Evolutionary conservation across 805 yeast genomes (phyloP).

Genomic region (Candida stauntonica): DNA sequence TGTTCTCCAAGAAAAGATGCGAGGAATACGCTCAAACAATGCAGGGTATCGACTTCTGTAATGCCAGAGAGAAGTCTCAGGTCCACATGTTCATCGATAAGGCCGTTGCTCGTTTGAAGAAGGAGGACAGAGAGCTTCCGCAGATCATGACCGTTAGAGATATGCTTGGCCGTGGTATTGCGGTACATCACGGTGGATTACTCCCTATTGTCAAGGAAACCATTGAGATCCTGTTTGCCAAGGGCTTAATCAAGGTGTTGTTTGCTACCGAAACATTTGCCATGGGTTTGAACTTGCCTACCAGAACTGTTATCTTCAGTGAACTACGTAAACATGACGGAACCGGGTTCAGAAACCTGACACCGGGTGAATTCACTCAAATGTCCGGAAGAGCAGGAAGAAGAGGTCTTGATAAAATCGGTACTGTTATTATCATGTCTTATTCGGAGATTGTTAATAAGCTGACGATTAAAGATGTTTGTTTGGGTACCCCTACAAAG

Average conservation of each 20-base stretch:
- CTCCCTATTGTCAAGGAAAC: conserved; percentile 91
- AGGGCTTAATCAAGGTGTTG: conserved; percentile 78
- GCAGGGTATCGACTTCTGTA: conserved; percentile 70
- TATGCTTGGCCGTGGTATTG: conserved; percentile 84
- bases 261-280: conserved; percentile 99
- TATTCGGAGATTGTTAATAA: conserved; percentile 59
- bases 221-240: conserved; percentile 87
- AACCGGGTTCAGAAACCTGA: conserved; percentile 66
- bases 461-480: conserved; percentile 67
- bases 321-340: conserved; percentile 91
- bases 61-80: conserved; percentile 81
- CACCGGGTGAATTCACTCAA: conserved; percentile 97
- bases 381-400: conserved; percentile 99
- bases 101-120: conserved; percentile 80
- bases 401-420: conserved; percentile 89
- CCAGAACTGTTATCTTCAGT: conserved; percentile 91
- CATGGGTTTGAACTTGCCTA: conserved; percentile 95
- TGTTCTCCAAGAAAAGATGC: conserved; percentile 88
- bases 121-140: conserved; percentile 90
- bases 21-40: conserved; percentile 88
- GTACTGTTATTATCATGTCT: conserved; percentile 92
- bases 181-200: conserved; percentile 93
- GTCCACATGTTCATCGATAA: conserved; percentile 90
- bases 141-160: conserved; percentile 83
- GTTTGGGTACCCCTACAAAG: conserved; percentile 87